These are phyloP conservation scores for Ceratobasidium sp. DNA, from an alignment of 1,284 basidiomycete species.

Conservation along the genomic window DNA sequence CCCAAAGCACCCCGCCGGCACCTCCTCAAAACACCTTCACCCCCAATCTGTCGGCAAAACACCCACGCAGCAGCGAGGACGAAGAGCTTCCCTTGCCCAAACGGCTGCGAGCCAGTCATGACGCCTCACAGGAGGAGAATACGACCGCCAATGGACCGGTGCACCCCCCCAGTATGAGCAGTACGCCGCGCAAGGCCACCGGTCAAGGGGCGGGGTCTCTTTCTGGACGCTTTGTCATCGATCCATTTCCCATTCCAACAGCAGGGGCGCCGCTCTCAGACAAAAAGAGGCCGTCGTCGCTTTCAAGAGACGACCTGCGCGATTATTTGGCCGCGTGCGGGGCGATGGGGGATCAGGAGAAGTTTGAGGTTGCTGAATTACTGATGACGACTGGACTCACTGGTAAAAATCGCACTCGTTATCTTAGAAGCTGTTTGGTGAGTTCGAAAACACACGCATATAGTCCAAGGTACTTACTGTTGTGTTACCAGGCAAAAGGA, in stretches of 20 bases:
- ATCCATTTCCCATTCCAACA: conserved; percentile 9
- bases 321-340: conserved; percentile 20
- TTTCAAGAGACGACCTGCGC: conserved; percentile 18
- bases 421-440: conserved; percentile 22
- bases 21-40: background rate
- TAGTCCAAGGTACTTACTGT: background rate
- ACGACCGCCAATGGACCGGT: background rate
- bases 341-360: conserved; percentile 8
- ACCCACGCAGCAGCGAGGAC: background rate
- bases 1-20: too few relatives aligned
- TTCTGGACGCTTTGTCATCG: background rate
- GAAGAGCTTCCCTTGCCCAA: background rate
- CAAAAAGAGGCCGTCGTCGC: background rate
- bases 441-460: background rate
- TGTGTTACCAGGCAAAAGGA: background rate
- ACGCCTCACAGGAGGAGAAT: background rate
- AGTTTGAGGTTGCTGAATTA: conserved; percentile 29
- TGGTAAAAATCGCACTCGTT: background rate
- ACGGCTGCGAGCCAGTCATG: background rate
- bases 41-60: background rate
- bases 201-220: too few relatives aligned
- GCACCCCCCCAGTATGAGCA: background rate
- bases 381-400: conserved; percentile 39
- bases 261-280: conserved; percentile 19
- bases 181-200: background rate